Conservation (phyloP, 2,329 filamentous ascomycete species). For the Trichoderma atroviride region DNA sequence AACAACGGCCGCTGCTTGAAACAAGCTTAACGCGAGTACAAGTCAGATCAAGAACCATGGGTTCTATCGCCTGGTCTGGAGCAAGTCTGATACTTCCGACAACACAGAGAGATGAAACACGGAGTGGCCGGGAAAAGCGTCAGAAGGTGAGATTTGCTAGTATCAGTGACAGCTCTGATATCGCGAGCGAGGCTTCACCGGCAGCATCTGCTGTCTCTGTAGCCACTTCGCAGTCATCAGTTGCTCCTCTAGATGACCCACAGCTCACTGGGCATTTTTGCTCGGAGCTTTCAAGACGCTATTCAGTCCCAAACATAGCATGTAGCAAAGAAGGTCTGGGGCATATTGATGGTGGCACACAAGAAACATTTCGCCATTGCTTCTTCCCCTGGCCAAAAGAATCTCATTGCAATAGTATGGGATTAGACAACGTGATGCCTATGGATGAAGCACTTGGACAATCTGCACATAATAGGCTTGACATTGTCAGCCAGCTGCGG, state of each 20-base stretch:
- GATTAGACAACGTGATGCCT: background rate
- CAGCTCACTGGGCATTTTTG: constrained; percentile 14
- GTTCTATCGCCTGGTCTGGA: background rate
- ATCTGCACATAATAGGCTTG: background rate
- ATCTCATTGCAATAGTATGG: background rate
- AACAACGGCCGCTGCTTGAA: background rate
- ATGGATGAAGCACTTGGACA: constrained; percentile 4
- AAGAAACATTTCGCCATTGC: background rate
- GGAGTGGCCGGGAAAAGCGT: background rate
- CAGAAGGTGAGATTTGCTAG: background rate
- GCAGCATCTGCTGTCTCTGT: background rate
- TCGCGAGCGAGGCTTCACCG: background rate
- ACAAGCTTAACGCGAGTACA: background rate
- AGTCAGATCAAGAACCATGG: background rate
- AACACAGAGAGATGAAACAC: background rate
- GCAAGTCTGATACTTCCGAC: background rate
- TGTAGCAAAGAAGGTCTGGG: background rate
- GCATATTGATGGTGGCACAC: background rate
- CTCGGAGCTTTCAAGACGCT: background rate
- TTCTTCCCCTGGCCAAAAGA: background rate
- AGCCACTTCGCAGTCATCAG: background rate
- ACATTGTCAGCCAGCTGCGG: background rate
- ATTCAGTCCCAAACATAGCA: background rate
- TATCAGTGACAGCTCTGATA: background rate
- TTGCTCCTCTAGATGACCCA: background rate